A percentile compares a stretch with the other conserved stretches of the same genome.
Evolutionary conservation across 306 rosid species (phyloP).

Genomic region (Carpinus viminea): DNA sequence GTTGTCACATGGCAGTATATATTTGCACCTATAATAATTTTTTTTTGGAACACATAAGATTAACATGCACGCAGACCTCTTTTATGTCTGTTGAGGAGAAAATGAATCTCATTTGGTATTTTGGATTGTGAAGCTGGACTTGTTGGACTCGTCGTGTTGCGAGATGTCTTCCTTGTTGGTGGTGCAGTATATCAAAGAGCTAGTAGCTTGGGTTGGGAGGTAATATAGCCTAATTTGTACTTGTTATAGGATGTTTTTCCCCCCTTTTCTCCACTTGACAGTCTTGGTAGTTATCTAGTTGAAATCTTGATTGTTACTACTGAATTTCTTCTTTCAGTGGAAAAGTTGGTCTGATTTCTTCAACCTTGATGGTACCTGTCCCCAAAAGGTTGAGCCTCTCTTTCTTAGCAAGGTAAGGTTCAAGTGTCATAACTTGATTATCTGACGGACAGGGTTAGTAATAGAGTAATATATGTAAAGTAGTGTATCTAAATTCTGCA

Average conservation of each 20-base stretch:
- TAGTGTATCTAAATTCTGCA: neutral
- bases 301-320: conserved; percentile 13
- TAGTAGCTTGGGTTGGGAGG: conserved; percentile 84
- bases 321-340: conserved; percentile 58
- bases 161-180: conserved; percentile 79
- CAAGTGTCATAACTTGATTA: neutral
- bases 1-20: neutral
- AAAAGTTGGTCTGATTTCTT: conserved; percentile 72
- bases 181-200: conserved; percentile 82
- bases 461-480: neutral
- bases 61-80: neutral
- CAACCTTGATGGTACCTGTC: conserved; percentile 68
- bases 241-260: neutral
- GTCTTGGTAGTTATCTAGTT: conserved; percentile 5
- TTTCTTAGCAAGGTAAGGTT: conserved; percentile 81
- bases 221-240: conserved; percentile 22
- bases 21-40: neutral
- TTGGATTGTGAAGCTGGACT: conserved; percentile 71
- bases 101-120: conserved; percentile 21
- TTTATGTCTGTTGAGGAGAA: conserved; percentile 11
- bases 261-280: conserved; percentile 10
- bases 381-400: conserved; percentile 86
- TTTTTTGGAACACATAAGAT: conserved; percentile 5
- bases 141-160: conserved; percentile 79
- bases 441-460: neutral